Evolutionary conservation across 192 early-diverging fungal species (phyloP), one percentile per base, ranked within the genome.

Genomic region (Linnemannia schmuckeri): DNA sequence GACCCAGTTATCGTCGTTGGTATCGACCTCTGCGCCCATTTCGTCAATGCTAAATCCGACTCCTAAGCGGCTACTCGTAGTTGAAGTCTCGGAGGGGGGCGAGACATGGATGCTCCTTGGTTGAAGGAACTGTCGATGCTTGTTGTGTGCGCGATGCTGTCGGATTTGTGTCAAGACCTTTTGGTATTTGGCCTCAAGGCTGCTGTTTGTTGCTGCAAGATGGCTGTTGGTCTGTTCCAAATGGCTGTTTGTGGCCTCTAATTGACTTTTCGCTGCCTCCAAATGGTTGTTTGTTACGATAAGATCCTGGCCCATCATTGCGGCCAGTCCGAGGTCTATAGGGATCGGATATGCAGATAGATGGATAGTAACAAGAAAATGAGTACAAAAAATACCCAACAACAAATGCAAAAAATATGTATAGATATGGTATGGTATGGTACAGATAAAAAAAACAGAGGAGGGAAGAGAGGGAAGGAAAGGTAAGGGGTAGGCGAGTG

Each of bases 1-100:
- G 27, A 87, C 85, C 85, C 85, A 87, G 79, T 87, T 87, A 27
- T 87, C 85, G 40, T 78, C 74, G 6, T n/a, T 77, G n/a, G 49
- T 52, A 52, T 52, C 49, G 49, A 72, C 84, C 12, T 86, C 79
- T 0, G 37, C 72, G 3, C 41, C 79, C 20, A 54, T 18, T 7
- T 57, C 83, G 4, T 75, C 38, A 42, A 22, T 33, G 52, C 78
- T 78, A 3, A 61, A 27, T 33, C 49, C n/a, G 6, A 6, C 61
- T 66, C 30, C 30, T 35, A 75, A 24, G 54, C 24, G 30, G 42
- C 27, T 17, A 15, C 70, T 71, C 0, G 41, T 46, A 5, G 27
- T 73, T 24, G 44, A n/a, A 8, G 27, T 24, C 8, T 86, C 75
- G 24, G 83, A 75, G 55, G 85, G 70, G 13, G 85, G 76, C 0